phyloP scores from a whole-genome alignment of 2,329 filamentous ascomycete species.

The Nemania abortiva region DNA sequence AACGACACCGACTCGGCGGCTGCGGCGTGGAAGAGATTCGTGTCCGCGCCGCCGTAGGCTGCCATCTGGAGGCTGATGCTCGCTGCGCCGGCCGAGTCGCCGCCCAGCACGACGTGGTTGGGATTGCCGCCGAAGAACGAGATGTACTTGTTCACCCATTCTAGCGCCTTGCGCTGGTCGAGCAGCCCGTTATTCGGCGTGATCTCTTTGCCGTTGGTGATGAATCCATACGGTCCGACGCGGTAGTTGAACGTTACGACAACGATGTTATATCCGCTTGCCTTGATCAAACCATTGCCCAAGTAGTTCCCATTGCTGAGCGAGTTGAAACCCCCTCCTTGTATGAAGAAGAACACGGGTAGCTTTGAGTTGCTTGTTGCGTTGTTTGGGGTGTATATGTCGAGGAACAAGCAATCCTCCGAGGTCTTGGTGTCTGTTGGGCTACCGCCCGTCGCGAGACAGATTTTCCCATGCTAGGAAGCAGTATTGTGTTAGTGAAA shows the following conservation, averaged over 20 bases:
- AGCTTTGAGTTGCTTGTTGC: constrained; percentile 63
- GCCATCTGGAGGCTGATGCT: constrained; percentile 74
- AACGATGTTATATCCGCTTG: constrained; percentile 70
- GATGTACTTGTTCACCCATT: constrained; percentile 78
- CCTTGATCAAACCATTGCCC: constrained; percentile 70
- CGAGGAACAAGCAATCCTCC: constrained; percentile 78
- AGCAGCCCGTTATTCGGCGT: constrained; percentile 76
- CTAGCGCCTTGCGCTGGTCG: constrained; percentile 75
- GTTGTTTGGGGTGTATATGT: constrained; percentile 70
- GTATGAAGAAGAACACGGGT: constrained; percentile 72
- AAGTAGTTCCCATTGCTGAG: constrained; percentile 66
- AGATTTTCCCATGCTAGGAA: constrained; percentile 46
- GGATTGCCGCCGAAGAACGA: constrained; percentile 76
- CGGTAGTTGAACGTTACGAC: constrained; percentile 83
- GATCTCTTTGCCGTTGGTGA: constrained; percentile 68
- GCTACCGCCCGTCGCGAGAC: constrained; percentile 42
- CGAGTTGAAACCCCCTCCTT: constrained; percentile 71
- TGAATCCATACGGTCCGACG: constrained; percentile 79
- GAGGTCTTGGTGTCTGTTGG: constrained; percentile 41
- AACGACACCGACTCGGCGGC: constrained; percentile 66
- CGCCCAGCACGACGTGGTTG: constrained; percentile 74
- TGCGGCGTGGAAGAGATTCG: constrained; percentile 63
- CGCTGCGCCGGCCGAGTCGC: constrained; percentile 75
- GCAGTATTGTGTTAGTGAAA: constrained; percentile 9
- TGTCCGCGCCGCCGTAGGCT: constrained; percentile 63